Conservation (phyloP, 208 protist genomes). For the Sergeia podlipaevii region DNA sequence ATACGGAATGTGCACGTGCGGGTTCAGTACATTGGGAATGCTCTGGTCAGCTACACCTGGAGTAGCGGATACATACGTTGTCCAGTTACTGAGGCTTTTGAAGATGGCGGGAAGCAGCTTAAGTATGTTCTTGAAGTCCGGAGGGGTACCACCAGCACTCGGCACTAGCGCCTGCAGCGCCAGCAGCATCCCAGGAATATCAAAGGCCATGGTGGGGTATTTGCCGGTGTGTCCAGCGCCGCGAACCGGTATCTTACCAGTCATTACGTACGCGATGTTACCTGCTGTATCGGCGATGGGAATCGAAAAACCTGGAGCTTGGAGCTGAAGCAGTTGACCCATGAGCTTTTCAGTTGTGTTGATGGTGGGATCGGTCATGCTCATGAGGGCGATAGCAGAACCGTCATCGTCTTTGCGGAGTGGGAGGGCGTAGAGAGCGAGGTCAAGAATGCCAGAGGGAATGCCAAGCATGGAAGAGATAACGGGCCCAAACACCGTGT, state of each 20-base stretch:
- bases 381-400: constrained; percentile 8
- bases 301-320: constrained; percentile 16
- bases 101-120: too few relatives aligned
- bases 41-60: background rate
- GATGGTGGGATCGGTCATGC: constrained; percentile 9
- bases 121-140: background rate
- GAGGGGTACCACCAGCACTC: too few relatives aligned
- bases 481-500: constrained; percentile 24
- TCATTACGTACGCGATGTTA: constrained; percentile 14
- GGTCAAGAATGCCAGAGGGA: constrained; percentile 2
- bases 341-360: constrained; percentile 13
- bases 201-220: constrained; percentile 1
- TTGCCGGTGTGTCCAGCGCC: constrained; percentile 13
- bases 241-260: constrained; percentile 7
- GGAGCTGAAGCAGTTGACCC: constrained; percentile 2
- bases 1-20: constrained; percentile 12
- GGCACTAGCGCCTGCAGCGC: too few relatives aligned
- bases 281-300: constrained; percentile 13
- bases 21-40: background rate
- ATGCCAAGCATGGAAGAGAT: constrained; percentile 3
- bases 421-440: constrained; percentile 13
- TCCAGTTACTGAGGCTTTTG: background rate
- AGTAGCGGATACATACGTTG: constrained; percentile 9
- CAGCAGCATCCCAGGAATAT: background rate
- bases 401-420: constrained; percentile 5